phyloP scores from a whole-genome alignment of 1,139 yeast genomes.

The Suhomyces coccinellae region DNA sequence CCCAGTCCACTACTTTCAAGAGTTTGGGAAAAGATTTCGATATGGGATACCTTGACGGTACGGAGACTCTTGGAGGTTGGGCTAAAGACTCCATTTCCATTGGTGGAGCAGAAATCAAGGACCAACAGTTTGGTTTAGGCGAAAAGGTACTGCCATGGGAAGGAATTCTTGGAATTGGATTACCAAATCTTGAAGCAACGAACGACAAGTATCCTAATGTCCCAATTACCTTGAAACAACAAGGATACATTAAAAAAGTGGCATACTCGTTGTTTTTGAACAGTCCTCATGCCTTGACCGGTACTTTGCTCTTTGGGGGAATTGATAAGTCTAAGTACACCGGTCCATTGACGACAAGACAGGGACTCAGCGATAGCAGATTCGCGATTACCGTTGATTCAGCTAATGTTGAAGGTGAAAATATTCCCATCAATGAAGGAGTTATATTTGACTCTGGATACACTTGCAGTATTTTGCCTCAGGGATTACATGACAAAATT shows the following conservation, averaged over 20 bases:
- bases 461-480: not conserved
- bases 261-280: conserved; percentile 26
- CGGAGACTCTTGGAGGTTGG: conserved; percentile 17
- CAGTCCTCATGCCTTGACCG: conserved; percentile 11
- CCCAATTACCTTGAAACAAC: conserved; percentile 23
- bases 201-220: conserved; percentile 18
- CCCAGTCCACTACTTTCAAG: conserved; percentile 10
- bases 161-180: conserved; percentile 44
- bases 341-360: conserved; percentile 17
- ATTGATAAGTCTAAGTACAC: conserved; percentile 21
- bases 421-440: not conserved
- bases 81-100: conserved; percentile 19
- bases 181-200: not conserved
- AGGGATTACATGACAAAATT: not conserved
- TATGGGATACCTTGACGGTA: conserved; percentile 18
- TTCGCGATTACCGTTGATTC: conserved; percentile 4
- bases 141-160: conserved; percentile 13
- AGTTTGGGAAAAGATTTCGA: conserved; percentile 10
- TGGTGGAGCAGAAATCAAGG: conserved; percentile 14
- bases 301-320: conserved; percentile 23
- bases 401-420: not conserved
- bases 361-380: not conserved
- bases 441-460: conserved; percentile 9
- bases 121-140: conserved; percentile 22
- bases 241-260: conserved; percentile 21